Percentiles rank a stretch among this genome's conserved stretches.
These are phyloP conservation scores for Fraxinus quadrangulata DNA, from an alignment of 257 asterid genomes.

Conservation along the genomic window DNA sequence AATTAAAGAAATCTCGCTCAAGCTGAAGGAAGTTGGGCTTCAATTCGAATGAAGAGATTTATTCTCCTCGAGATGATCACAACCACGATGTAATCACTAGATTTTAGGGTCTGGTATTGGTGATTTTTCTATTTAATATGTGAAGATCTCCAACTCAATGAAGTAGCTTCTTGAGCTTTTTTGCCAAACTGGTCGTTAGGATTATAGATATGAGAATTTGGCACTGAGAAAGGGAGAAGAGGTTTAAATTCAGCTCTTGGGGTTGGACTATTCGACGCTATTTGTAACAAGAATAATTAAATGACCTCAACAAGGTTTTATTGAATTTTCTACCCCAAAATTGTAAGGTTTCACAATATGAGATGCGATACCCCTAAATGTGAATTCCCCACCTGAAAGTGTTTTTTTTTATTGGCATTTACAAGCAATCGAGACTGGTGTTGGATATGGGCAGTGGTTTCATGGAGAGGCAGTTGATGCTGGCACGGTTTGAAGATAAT, in stretches of 20 bases:
- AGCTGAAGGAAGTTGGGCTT: too few species aligned
- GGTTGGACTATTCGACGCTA: too few species aligned
- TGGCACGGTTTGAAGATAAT: conserved; percentile 63
- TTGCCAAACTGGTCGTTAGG: background rate
- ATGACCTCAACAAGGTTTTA: background rate
- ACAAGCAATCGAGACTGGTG: conserved; percentile 94
- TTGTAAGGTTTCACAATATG: conserved; percentile 1
- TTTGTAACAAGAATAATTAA: background rate
- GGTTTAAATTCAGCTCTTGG: too few species aligned
- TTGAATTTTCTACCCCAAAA: background rate
- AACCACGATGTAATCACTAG: too few species aligned
- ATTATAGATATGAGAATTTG: too few species aligned
- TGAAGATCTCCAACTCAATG: background rate
- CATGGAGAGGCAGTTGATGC: conserved; percentile 99
- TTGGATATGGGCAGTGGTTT: conserved; percentile 94
- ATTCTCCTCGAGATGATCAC: too few species aligned
- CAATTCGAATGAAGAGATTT: too few species aligned
- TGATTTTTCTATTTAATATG: background rate
- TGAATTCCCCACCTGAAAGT: conserved; percentile 17
- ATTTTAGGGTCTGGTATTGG: background rate
- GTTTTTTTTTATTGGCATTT: conserved; percentile 23
- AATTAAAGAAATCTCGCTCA: too few species aligned
- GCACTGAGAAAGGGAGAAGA: background rate
- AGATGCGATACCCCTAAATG: background rate
- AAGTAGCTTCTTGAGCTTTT: background rate